Base-by-base conservation (phyloP, 495 filamentous ascomycete species). In the Talaromyces borbonicus region DNA sequence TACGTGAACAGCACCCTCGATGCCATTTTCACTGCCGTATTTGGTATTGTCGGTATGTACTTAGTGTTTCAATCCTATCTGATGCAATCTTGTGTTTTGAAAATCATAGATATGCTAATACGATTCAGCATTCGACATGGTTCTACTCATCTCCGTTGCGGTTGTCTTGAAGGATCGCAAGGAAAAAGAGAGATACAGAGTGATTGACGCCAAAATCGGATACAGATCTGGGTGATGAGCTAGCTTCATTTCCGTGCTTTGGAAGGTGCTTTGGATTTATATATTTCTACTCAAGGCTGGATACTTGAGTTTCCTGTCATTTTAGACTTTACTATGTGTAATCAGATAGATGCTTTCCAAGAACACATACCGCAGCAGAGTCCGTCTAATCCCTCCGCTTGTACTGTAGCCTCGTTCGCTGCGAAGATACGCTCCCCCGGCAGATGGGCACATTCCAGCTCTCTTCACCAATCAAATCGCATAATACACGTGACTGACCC, bases 121-220 rank as follows among this genome's bases (percentile, higher is more conserved):
- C 43, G 1, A 41, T 45, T 15, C 43, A 67, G 69, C 74, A 31
- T 63, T 84, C 51, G 81, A 83, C 53, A 68, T 68, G 26, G 56
- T 81, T 32, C 64, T 86, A 20, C 58, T 87, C 50, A 69, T 87
- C 43, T 72, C 74, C 45, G 74, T 74, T n/a, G 77, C 76, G 22
- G 83, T 84, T 63, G 61, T 88, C 24, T 65, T 85, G 40, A 85
- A 83, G 64, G 75, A 81, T 47, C 76, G 84, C 51, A 80, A 79
- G 64, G 84, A 88, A 66, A 71, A 73, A 43, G 73, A 78, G 62
- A 68, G 84, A 37, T 88, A 81, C 66, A 68, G 74, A 43, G 68
- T 79, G 53, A 85, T 86, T 51, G 83, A 87, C 52, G 76, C 84
- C 71, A 87, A 87, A 73, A 73, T 58, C 50, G 75, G 78, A 37